Base-by-base conservation (phyloP, 257 asterid species). In the Agastache rugosa region DNA sequence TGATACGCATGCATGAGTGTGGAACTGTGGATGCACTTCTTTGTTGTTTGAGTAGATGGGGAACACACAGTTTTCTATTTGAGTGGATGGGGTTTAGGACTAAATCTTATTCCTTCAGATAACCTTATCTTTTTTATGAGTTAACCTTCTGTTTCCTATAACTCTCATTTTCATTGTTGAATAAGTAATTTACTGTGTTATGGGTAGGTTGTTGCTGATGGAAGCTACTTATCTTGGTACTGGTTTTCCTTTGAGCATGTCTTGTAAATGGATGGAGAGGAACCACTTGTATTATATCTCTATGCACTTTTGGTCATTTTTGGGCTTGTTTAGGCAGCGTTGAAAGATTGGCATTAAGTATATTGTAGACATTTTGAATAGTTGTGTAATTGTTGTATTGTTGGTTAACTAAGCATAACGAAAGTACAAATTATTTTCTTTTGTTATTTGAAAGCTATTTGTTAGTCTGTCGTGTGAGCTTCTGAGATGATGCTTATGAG, bases 401-500 rank as follows among this genome's bases (percentile, higher is more conserved):
- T 47, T 69, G 31, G 64, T 68, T 1, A 29, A 45, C 29, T 48
- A 63, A 8, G 69, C 51, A 17, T 37, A 37, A 19, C 67, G 74
- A 72, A 51, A 19, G 45, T 73, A 27, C 41, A 66, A 25, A 56
- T 37, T 55, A 41, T 67, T 63, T 41, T 1, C 29, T 45, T 54
- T 44, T 54, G 23, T 67, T 53, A 41, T 23, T 56, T 22, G 23
- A 50, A 56, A 67, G 56, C 17, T 63, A 0, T 62, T 59, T 74
- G 11, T 50, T 39, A 27, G 63, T 56, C n/a, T 25, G 48, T 59
- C 50, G 6, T 50, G 31, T 69, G 70, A 72, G 29, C 66, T 68
- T 51, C 69, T 60, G 78, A 67, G 61, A 69, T 9, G 55, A 51
- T 71, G 66, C 72, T 80, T 42, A 50, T 17, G 64, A 51, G 39